phyloP scores from a whole-genome alignment of 2,329 filamentous ascomycete genomes.

The Venturiaceae sp. region DNA sequence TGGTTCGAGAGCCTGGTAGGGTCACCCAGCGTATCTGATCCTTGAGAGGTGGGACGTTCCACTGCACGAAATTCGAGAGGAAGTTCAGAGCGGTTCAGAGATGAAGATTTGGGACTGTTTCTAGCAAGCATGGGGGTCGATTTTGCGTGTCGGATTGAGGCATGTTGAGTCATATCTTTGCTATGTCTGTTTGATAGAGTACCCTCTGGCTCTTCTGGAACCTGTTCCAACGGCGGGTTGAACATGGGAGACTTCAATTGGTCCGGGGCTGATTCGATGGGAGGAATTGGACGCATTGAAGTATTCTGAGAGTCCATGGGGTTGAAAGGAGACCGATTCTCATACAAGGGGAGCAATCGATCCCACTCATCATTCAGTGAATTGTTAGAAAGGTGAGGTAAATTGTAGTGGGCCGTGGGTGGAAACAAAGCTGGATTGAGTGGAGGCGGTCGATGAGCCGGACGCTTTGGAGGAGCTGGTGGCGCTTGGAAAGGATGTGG shows the following conservation, averaged over 20 bases:
- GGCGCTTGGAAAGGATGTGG: neutral
- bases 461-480: neutral
- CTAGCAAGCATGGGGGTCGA: conserved; percentile 4
- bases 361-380: conserved; percentile 6
- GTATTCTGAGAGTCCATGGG: neutral
- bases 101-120: neutral
- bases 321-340: neutral
- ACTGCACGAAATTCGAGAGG: neutral
- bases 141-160: conserved; percentile 8
- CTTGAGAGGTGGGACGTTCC: conserved; percentile 1
- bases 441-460: neutral
- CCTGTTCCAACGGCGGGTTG: conserved; percentile 6
- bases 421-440: neutral
- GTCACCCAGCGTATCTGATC: conserved; percentile 7
- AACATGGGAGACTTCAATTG: conserved; percentile 4
- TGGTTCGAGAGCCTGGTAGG: neutral
- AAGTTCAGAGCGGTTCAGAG: neutral
- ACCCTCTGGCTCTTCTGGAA: conserved; percentile 9
- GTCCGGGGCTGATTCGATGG: neutral
- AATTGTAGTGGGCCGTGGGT: neutral
- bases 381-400: neutral
- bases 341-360: conserved; percentile 1
- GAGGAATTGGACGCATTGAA: neutral
- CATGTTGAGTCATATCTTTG: neutral
- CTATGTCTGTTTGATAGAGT: conserved; percentile 4